Base-by-base conservation (phyloP, 345 rosid genomes). In the Physaria fendleri region DNA sequence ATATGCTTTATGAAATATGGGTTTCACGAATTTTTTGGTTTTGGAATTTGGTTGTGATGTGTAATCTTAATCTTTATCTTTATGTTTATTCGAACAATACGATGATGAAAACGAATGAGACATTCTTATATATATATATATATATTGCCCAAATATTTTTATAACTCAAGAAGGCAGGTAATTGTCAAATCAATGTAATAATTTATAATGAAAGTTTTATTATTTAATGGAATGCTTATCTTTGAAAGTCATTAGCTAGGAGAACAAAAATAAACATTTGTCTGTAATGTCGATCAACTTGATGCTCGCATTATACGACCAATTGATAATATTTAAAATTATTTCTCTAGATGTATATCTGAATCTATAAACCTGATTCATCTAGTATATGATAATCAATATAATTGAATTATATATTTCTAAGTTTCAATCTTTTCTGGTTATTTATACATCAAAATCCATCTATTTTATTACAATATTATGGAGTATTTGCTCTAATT, bases 161-260 rank as follows among this genome's bases (percentile, higher is more conserved):
- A 5, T 35, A 18, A 38, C 5, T 39, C 5, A 25, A 3, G n/a
- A 12, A 11, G 1, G 40, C 33, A 17, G 41, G 51, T 14, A 18
- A 37, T 56, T 38, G 55, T 65, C 62, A 65, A 65, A 66, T 56
- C 40, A 56, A 1, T 25, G 49, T 27, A 25, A 39, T 56, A 20
- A 0, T 51, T 11, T 50, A 29, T 63, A 40, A n/a, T 40, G 10
- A 14, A 8, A 41, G 3, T 28, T 29, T 29, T 16, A 1, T 37
- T 29, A 11, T 52, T 4, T 13, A 55, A 17, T 48, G 29, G 33
- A n/a, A 32, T 59, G 16, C 72, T 49, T 57, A 67, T 57, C 72
- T 25, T n/a, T 2, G n/a, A 18, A 21, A 27, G 55, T 30, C 37
- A 34, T 53, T 52, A 22, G 20, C 15, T 22, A 27, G 10, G 24